Evolutionary conservation across 495 filamentous ascomycete genomes (phyloP).

Genomic region (Aspergillus asperescens): DNA sequence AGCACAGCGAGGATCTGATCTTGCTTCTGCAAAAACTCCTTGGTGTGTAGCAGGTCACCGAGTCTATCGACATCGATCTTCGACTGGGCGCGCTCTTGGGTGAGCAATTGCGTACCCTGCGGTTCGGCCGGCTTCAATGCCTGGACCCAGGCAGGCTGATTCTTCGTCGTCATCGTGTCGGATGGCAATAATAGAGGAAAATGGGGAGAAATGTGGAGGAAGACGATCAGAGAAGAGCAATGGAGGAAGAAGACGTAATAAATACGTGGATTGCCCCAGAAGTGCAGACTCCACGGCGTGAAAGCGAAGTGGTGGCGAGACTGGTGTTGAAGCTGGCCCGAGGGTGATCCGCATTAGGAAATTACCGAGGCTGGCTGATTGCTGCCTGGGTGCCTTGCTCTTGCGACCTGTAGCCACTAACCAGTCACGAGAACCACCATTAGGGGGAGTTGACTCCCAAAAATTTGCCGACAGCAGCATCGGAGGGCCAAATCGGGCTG

Average conservation of each 20-base stretch:
- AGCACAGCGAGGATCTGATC: slow-evolving; percentile 50
- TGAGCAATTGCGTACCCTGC: slow-evolving; percentile 56
- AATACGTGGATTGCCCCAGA: slow-evolving; percentile 4
- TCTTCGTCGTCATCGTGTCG: not conserved
- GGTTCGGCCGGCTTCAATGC: slow-evolving; percentile 56
- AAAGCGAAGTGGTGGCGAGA: not conserved
- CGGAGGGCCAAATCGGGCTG: too few species aligned
- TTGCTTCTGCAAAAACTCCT: slow-evolving; percentile 50
- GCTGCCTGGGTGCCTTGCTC: slow-evolving; percentile 16
- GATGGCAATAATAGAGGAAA: slow-evolving; percentile 25
- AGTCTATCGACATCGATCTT: slow-evolving; percentile 54
- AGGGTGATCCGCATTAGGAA: slow-evolving; percentile 19
- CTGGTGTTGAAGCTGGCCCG: slow-evolving; percentile 9
- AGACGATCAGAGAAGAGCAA: slow-evolving; percentile 4
- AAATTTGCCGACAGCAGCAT: too few species aligned
- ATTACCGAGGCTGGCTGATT: slow-evolving; percentile 18
- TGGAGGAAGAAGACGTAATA: slow-evolving; percentile 1
- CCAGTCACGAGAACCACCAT: too few species aligned
- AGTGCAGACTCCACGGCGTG: slow-evolving; percentile 9
- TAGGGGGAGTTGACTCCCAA: too few species aligned
- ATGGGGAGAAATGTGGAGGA: slow-evolving; percentile 1
- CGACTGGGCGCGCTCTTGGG: slow-evolving; percentile 55
- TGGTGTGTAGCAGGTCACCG: slow-evolving; percentile 57
- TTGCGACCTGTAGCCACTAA: too few species aligned
- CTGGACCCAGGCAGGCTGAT: slow-evolving; percentile 56